phyloP scores from a whole-genome alignment of 192 early-diverging fungal genomes.

The Allomyces macrogynus region DNA sequence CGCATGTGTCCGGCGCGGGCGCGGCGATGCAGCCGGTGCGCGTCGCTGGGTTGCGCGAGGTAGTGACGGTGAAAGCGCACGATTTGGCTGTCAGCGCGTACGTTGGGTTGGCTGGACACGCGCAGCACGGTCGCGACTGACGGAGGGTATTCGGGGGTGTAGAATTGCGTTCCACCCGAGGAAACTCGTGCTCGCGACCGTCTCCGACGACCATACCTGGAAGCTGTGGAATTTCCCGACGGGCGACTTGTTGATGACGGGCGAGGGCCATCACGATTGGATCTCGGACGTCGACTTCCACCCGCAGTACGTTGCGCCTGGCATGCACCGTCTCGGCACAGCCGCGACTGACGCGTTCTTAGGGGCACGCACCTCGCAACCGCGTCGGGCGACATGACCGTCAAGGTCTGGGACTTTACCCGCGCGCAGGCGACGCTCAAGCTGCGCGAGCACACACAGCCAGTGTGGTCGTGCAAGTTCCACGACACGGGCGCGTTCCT shows the following conservation, averaged over 20 bases:
- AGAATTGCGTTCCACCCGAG: conserved; percentile 36
- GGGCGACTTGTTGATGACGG: conserved; percentile 33
- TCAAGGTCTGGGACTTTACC: conserved; percentile 35
- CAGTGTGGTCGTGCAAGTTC: conserved; percentile 24
- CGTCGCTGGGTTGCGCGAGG: conserved; percentile 1
- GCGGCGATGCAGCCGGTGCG: conserved; percentile 12
- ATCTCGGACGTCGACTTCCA: conserved; percentile 37
- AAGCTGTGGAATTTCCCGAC: conserved; percentile 36
- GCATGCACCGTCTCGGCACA: not conserved
- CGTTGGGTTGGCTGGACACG: conserved; percentile 6
- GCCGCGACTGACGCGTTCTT: not conserved
- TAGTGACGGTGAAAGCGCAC: conserved; percentile 15
- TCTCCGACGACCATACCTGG: conserved; percentile 34
- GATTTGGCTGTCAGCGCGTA: conserved; percentile 22
- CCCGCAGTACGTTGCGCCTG: conserved; percentile 16
- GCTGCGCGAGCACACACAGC: conserved; percentile 28
- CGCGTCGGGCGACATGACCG: conserved; percentile 30
- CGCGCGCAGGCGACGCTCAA: conserved; percentile 24
- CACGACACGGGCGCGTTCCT: conserved; percentile 31
- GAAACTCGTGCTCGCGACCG: conserved; percentile 32
- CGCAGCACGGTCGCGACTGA: no score
- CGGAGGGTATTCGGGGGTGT: no score
- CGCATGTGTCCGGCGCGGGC: not conserved
- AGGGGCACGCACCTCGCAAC: conserved; percentile 34
- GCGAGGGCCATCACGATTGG: conserved; percentile 32